A percentile compares a stretch with the other conserved stretches of the same genome.
phyloP scores from a whole-genome alignment of 495 filamentous ascomycete species.

The Hypoxylon lienhwacheense region DNA sequence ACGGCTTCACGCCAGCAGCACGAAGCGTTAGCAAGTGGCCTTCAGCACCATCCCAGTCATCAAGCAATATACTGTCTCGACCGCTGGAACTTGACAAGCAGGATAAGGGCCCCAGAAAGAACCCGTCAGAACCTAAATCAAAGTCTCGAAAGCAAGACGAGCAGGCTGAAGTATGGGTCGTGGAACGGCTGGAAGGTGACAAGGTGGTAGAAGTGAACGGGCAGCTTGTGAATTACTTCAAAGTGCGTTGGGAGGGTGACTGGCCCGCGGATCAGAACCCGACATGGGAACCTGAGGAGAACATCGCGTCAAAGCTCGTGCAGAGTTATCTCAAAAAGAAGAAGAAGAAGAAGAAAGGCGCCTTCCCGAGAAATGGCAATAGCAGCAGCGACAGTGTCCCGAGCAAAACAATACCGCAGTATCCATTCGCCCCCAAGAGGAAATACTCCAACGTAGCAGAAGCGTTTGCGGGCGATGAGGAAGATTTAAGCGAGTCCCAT shows the following conservation, averaged over 20 bases:
- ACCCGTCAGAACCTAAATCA: slow-evolving; percentile 5
- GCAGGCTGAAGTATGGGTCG: slow-evolving; percentile 38
- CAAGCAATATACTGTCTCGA: background rate
- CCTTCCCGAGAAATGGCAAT: background rate
- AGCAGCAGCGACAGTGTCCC: background rate
- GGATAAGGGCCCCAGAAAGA: background rate
- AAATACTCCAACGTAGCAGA: slow-evolving; percentile 46
- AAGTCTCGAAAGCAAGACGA: slow-evolving; percentile 9
- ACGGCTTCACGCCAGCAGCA: slow-evolving; percentile 30
- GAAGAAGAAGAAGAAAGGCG: background rate
- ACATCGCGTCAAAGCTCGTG: slow-evolving; percentile 41
- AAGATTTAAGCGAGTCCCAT: background rate
- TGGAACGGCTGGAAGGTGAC: slow-evolving; percentile 45
- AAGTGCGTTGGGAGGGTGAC: slow-evolving; percentile 51
- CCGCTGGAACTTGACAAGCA: background rate
- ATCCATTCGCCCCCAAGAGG: slow-evolving; percentile 17
- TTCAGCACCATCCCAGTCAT: background rate
- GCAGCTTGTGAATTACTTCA: slow-evolving; percentile 35
- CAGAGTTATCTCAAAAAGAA: slow-evolving; percentile 37
- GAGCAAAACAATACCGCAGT: slow-evolving; percentile 1
- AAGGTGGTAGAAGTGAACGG: slow-evolving; percentile 35
- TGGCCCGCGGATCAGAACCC: slow-evolving; percentile 52
- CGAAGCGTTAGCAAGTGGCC: slow-evolving; percentile 18
- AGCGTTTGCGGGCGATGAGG: slow-evolving; percentile 44
- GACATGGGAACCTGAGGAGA: slow-evolving; percentile 51